Base-by-base conservation (phyloP, 306 rosid species). In the cucumber (Cucumis sativus) region DNA sequence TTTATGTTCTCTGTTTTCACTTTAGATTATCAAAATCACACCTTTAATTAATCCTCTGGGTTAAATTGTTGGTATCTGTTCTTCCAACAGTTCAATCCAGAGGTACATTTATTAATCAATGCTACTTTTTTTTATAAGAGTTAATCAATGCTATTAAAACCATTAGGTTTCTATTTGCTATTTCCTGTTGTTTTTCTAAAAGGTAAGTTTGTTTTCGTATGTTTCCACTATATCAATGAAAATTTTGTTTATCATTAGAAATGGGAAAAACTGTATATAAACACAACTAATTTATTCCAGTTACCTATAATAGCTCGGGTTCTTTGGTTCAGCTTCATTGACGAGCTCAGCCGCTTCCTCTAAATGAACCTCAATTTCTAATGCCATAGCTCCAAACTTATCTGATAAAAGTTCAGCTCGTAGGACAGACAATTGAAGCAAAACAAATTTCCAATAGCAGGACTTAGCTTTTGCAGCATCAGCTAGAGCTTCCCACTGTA, bases 331-430 rank as follows among this genome's bases (percentile, higher is more conserved):
- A 84, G 93, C 87, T 65, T 80, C 82, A 14, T 85, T 84, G 69
- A 96, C 89, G 72, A 96, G 96, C 85, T 92, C 99, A n/a, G 97
- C 97, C 41, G 99, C 97, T 88, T 96, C 99, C 85, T 92, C 98
- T 54, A 96, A 56, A 62, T 87, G 83, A 77, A 91, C 96, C 82
- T 92, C 97, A 35, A 96, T 89, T 83, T 91, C 97, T 30, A 97
- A 96, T 70, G 77, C 83, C 76, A 87, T 92, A 56, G 76, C 83
- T 73, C 92, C 99, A 81, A 52, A 81, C 79, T 85, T 88, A 81
- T 88, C 90, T 45, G 89, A 84, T 43, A 96, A 82, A 83, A 92
- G 80, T 82, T 96, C 97, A 65, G 99, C 93, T 85, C 91, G 87
- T 65, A 88, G 85, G 82, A 96, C 86, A 65, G 96, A 92, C 74